phyloP scores from a whole-genome alignment of 176 grass and related monocot species.

The Alopecurus myosuroides region DNA sequence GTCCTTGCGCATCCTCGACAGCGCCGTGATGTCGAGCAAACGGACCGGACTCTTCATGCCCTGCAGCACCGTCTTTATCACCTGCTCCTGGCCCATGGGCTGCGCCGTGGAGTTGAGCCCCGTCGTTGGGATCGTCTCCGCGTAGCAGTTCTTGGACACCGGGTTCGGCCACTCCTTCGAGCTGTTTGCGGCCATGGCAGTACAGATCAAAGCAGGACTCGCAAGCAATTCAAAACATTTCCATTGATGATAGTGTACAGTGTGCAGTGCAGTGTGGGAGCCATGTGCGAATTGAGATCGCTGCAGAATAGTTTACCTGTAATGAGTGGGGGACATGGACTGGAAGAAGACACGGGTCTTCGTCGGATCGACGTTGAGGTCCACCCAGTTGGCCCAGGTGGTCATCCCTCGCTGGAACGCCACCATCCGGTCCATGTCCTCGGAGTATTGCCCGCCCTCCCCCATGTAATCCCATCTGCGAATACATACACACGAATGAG shows the following conservation, averaged over 20 bases:
- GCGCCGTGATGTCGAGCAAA: conserved; percentile 59
- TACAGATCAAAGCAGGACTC: neutral
- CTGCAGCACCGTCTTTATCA: conserved; percentile 39
- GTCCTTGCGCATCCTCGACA: conserved; percentile 75
- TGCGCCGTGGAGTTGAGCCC: conserved; percentile 47
- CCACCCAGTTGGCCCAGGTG: conserved; percentile 89
- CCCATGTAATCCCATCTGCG: conserved; percentile 94
- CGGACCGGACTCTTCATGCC: conserved; percentile 46
- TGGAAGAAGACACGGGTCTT: conserved; percentile 92
- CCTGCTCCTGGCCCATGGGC: conserved; percentile 44
- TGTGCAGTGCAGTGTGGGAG: neutral
- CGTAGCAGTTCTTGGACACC: conserved; percentile 70
- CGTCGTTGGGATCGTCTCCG: conserved; percentile 38
- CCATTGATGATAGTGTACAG: neutral
- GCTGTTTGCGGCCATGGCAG: neutral
- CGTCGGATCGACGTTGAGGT: conserved; percentile 52
- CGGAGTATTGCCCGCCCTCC: conserved; percentile 38
- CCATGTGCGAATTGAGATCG: neutral
- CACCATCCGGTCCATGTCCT: conserved; percentile 77
- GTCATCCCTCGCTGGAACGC: conserved; percentile 76
- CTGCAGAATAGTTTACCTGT: conserved; percentile 48
- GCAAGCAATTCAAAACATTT: neutral
- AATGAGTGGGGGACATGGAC: conserved; percentile 87
- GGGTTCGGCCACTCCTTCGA: conserved; percentile 58
- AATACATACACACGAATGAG: neutral